Base-by-base conservation (phyloP, 805 yeast species). In the Spathaspora passalidarum region DNA sequence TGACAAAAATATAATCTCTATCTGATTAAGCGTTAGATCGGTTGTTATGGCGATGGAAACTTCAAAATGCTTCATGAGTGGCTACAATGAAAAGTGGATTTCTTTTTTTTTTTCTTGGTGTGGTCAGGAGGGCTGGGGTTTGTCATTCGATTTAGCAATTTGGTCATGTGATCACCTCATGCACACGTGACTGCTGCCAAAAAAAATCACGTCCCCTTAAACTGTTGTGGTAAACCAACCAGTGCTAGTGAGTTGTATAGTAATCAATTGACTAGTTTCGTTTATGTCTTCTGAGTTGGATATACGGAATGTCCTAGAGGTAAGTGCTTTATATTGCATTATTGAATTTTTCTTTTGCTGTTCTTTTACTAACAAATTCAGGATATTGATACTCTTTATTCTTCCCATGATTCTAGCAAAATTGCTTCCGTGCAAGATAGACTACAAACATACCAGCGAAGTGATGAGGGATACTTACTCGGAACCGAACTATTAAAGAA, bases 391-490 rank as follows among this genome's bases (percentile, higher is more conserved):
- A 52, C 61, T 2, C 61, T 80, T 5, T 80, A 79, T 50, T 56
- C 76, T 4, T 56, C 73, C 8, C 61, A 58, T 32, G 68, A 68
- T 49, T 68, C 78, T 0, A 40, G 53, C 0, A 60, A 60, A 42
- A 74, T 82, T 11, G 45, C 61, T 7, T 49, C 61, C 3, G 65
- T 75, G 10, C 96, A 89, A 54, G 58, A 65, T 13, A 65, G 69
- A 38, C 72, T 88, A 6, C 92, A 85, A 53, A 53, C 49, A 3
- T 56, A 81, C 5, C 96, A 88, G 58, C 73, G 68, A 53, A 77
- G 84, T 0, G 61, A 66, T 0, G 56, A 73, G 41, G 92, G 88
- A 1, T 73, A 81, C 66, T 51, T 53, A 2, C 56, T 88, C 19
- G 96, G 91, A 0, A 71, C 75, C 29, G 53, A 63, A 34, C 68